Evolutionary conservation across 1,139 yeast species (phyloP).

Genomic region (Debaryomyces subglobosus): DNA sequence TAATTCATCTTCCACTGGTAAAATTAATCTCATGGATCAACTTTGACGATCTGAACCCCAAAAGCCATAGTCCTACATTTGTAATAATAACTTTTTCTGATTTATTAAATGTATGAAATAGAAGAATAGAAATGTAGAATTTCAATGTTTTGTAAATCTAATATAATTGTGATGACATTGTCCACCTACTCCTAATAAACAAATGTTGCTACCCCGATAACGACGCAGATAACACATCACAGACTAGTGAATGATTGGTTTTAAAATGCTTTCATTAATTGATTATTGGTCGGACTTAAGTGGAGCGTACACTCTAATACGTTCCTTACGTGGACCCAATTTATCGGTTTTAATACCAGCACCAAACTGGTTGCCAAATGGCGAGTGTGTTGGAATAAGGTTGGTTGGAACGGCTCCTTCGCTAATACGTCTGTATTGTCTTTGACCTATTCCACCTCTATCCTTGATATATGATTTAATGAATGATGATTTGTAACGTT

Average conservation of each 20-base stretch:
- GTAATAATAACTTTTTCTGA: conserved; percentile 1
- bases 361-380: conserved; percentile 46
- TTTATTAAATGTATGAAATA: conserved; percentile 4
- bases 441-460: conserved; percentile 52
- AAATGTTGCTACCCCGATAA: neutral
- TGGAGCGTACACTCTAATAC: conserved; percentile 46
- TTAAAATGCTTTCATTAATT: conserved; percentile 2
- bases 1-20: neutral
- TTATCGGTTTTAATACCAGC: conserved; percentile 48
- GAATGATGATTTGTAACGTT: conserved; percentile 46
- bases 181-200: neutral
- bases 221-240: neutral
- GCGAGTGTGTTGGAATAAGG: conserved; percentile 49
- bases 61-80: neutral
- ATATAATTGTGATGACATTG: conserved; percentile 2
- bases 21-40: too few relatives aligned
- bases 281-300: conserved; percentile 11
- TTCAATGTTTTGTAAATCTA: conserved; percentile 4
- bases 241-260: conserved; percentile 1
- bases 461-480: conserved; percentile 48
- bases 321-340: conserved; percentile 53
- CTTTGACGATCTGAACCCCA: neutral
- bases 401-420: conserved; percentile 33
- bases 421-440: conserved; percentile 40
- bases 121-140: conserved; percentile 1